Base-by-base conservation (phyloP, 1,284 basidiomycete species). In the Sporisorium reilianum region DNA sequence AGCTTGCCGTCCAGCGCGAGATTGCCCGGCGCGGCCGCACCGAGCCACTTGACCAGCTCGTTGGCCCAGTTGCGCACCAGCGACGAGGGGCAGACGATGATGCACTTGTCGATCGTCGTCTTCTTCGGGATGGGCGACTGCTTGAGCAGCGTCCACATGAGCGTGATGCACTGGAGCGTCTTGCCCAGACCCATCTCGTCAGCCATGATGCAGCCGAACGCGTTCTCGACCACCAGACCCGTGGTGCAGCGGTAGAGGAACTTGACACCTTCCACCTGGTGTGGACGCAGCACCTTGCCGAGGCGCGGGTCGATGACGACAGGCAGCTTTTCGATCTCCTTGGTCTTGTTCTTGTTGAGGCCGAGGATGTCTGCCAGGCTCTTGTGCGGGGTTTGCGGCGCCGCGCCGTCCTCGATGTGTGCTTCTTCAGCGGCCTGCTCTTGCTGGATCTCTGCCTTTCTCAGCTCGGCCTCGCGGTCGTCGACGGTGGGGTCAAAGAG, bases 11-110 rank as follows among this genome's bases (percentile, higher is more conserved):
- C 83, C 11, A 84, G 65, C 2, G 82, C 83, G 0, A 84, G 61
- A 14, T 72, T 68, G 26, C 82, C 80, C 3, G 83, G 83, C 10
- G 83, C 83, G 1, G 79, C 59, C 1, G 71, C 45, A 4, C 82
- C 82, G 2, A 84, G 79, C 83, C 83, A 84, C 40, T 83, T 84
- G 55, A 77, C 66, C 22, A 99, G 88, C 86, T 99, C 96, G 84
- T 99, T 98, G 0, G 95, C 96, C 96, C 96, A 99, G 82, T 99
- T 99, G 82, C 93, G 93, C 26, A 99, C 96, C 58, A 99, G 87
- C 87, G 93, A 97, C 3, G 95, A 94, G 0, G 97, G 97, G 84
- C 97, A 99, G 0, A 92, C 95, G 75, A 99, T 97, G 84, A 99
- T 95, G 64, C 93, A 96, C 85, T 99, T 99, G 82, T 99, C 95